Percentiles rank a stretch among this genome's conserved stretches.
Evolutionary conservation across 805 yeast genomes (phyloP).

Genomic region (Myxozyma geophila): DNA sequence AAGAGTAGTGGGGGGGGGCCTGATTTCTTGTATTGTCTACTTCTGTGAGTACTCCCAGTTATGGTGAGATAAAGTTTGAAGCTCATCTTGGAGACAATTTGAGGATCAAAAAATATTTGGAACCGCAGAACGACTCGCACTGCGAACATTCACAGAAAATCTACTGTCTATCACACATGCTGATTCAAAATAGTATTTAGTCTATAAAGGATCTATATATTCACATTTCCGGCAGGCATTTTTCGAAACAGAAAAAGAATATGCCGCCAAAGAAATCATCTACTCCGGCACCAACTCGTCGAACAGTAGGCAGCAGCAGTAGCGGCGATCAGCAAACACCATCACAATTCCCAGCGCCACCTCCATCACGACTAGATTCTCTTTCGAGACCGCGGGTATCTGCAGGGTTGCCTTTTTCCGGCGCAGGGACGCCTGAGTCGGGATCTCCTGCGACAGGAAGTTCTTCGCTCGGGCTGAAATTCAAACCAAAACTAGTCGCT

Average conservation of each 20-base stretch:
- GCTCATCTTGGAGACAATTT: neutral
- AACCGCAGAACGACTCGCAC: neutral
- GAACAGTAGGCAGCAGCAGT: neutral
- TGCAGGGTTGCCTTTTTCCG: neutral
- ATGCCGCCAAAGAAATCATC: conserved; percentile 12
- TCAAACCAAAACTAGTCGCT: conserved; percentile 82
- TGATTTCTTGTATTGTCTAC: too few species aligned
- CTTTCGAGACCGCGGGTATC: conserved; percentile 4
- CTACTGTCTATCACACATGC: neutral
- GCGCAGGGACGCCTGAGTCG: neutral
- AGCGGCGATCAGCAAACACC: neutral
- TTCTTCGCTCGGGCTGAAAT: conserved; percentile 49
- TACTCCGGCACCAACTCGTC: neutral
- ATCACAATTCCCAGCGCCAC: conserved; percentile 3
- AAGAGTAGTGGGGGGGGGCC: too few species aligned
- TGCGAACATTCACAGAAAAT: neutral
- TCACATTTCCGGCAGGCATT: neutral
- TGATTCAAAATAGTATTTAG: too few species aligned
- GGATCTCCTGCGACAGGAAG: neutral
- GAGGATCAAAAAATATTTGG: neutral
- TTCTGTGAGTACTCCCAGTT: too few species aligned
- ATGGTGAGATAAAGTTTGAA: neutral
- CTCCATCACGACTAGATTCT: conserved; percentile 11
- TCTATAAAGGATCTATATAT: neutral
- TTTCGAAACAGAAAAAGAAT: neutral